A percentile compares a stretch with the other conserved stretches of the same genome.
Evolutionary conservation across 148 eudicot species (phyloP).

Genomic region (Pouteria glomerata): DNA sequence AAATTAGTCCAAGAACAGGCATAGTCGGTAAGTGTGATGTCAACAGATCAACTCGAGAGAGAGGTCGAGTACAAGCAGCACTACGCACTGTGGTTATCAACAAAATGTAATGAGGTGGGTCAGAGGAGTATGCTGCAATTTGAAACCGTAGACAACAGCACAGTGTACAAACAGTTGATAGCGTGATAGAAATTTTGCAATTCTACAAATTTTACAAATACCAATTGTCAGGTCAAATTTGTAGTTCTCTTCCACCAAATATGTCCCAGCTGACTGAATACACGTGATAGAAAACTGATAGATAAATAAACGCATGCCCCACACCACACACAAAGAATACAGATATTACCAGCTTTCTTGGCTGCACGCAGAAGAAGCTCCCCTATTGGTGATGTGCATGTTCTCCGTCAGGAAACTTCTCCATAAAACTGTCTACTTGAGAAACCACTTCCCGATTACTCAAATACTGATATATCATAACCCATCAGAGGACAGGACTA

Average conservation of each 20-base stretch:
- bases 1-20: background rate
- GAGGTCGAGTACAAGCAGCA: background rate
- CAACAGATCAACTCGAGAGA: conserved; percentile 5
- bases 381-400: conserved; percentile 94
- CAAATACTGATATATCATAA: conserved; percentile 89
- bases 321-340: background rate
- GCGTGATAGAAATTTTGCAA: too few species aligned
- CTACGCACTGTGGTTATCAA: background rate
- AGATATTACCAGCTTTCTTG: conserved; percentile 81
- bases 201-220: background rate
- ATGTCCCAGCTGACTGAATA: background rate
- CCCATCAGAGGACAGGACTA: conserved; percentile 95
- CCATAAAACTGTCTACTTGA: conserved; percentile 77
- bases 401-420: conserved; percentile 93
- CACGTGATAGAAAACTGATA: background rate
- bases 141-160: background rate
- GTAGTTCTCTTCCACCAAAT: background rate
- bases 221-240: background rate
- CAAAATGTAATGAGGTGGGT: too few species aligned
- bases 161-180: background rate
- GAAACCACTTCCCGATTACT: conserved; percentile 92
- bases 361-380: conserved; percentile 95
- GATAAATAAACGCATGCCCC: background rate
- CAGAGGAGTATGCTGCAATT: background rate
- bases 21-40: background rate